Conservation (phyloP, 495 filamentous ascomycete genomes). For the Hypoxylon trugodes region DNA sequence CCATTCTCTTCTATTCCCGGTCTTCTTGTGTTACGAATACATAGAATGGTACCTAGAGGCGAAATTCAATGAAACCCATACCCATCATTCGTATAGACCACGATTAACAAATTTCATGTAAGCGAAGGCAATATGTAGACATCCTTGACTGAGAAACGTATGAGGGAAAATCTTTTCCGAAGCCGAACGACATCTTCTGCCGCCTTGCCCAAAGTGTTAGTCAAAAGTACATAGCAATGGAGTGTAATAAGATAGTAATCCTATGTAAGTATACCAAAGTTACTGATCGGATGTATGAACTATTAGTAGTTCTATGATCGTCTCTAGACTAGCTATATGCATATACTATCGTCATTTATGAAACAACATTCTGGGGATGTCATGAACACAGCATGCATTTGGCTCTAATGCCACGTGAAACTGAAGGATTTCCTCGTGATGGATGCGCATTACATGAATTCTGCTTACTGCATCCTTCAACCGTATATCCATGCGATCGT, state of each 20-base stretch:
- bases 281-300: not conserved
- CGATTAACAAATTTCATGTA: not conserved
- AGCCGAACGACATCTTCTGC: not conserved
- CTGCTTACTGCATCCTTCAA: constrained; percentile 37
- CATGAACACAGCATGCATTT: constrained; percentile 14
- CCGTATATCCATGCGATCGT: constrained; percentile 16
- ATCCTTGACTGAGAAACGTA: not conserved
- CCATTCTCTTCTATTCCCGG: not conserved
- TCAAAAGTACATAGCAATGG: not conserved
- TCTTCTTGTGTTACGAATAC: constrained; percentile 1
- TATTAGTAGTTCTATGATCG: not conserved
- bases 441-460: constrained; percentile 39
- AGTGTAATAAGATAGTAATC: not conserved
- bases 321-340: not conserved
- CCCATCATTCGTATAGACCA: not conserved
- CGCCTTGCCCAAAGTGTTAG: not conserved
- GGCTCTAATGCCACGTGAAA: constrained; percentile 37
- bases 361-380: constrained; percentile 23
- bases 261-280: not conserved
- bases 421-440: constrained; percentile 39
- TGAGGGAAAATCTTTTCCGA: constrained; percentile 6
- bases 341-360: constrained; percentile 11
- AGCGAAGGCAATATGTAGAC: not conserved
- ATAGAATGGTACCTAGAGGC: not conserved
- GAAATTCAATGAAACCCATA: not conserved